Conservation (phyloP, 2,329 filamentous ascomycete species). For the Colletotrichum orbiculare region DNA sequence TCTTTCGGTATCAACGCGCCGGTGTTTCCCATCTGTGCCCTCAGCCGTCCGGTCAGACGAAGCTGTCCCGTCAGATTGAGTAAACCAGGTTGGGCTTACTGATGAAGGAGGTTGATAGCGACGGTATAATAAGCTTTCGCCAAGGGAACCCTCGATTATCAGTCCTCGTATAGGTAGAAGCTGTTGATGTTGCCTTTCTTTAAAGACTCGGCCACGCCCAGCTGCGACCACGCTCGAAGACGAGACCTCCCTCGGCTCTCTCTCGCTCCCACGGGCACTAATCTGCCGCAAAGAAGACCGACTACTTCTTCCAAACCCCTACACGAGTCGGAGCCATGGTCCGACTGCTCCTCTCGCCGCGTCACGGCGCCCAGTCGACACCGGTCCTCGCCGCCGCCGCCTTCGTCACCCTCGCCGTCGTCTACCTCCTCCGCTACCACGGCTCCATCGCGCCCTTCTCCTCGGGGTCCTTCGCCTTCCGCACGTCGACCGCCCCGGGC, state of each 20-base stretch:
- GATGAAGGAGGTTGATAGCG: neutral
- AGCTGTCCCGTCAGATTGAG: conserved; percentile 17
- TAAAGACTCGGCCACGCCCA: conserved; percentile 3
- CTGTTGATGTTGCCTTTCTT: neutral
- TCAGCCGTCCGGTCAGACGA: neutral
- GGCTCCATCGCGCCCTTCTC: conserved; percentile 22
- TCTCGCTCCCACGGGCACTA: neutral
- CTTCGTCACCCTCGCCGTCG: conserved; percentile 17
- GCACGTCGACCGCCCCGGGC: conserved; percentile 6
- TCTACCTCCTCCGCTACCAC: conserved; percentile 23
- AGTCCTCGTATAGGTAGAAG: conserved; percentile 1
- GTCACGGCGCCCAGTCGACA: conserved; percentile 20
- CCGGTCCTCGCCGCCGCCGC: conserved; percentile 17
- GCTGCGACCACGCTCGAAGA: neutral
- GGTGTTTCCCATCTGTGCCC: neutral
- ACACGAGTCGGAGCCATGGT: conserved; percentile 8
- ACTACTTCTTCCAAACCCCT: neutral
- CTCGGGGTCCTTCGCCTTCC: conserved; percentile 18
- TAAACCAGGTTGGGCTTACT: neutral
- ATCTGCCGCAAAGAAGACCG: neutral
- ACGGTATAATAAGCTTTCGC: conserved; percentile 22
- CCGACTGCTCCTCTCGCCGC: conserved; percentile 20
- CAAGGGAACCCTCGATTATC: neutral
- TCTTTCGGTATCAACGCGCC: conserved; percentile 10
- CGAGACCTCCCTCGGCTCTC: neutral